These are phyloP conservation scores for Agaricus sinodeliciosus DNA, from an alignment of 768 basidiomycete genomes.

Conservation along the genomic window DNA sequence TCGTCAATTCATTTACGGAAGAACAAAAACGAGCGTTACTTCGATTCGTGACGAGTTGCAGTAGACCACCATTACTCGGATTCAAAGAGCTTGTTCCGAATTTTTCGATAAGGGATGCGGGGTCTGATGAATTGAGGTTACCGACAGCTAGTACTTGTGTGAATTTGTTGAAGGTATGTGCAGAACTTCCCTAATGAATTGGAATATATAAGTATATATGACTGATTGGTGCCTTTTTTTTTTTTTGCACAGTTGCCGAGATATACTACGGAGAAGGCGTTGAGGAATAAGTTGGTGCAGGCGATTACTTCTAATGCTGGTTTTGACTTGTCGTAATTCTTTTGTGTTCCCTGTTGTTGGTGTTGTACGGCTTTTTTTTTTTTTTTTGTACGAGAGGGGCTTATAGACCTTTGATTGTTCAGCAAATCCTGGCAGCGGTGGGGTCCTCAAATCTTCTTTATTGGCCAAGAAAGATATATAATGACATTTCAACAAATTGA, in stretches of 20 bases:
- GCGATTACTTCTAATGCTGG: slow-evolving; percentile 86
- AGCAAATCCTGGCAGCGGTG: too few species aligned
- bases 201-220: too few species aligned
- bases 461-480: too few species aligned
- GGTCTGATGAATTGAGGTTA: slow-evolving; percentile 61
- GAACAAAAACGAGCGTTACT: slow-evolving; percentile 74
- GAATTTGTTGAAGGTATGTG: slow-evolving; percentile 76
- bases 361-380: not conserved
- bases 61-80: slow-evolving; percentile 80
- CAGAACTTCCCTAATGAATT: too few species aligned
- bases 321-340: slow-evolving; percentile 80
- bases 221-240: not conserved
- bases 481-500: too few species aligned
- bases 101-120: slow-evolving; percentile 83
- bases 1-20: slow-evolving; percentile 73
- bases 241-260: slow-evolving; percentile 49
- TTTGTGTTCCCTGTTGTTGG: not conserved
- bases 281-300: slow-evolving; percentile 75
- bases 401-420: not conserved
- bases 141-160: slow-evolving; percentile 85
- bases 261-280: slow-evolving; percentile 54
- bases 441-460: too few species aligned
- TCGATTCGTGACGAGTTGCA: slow-evolving; percentile 90
- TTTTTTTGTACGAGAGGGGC: too few species aligned
- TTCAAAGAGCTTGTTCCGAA: slow-evolving; percentile 85